These are phyloP conservation scores for Podospora didyma DNA, from an alignment of 495 filamentous ascomycete species.

Conservation along the genomic window DNA sequence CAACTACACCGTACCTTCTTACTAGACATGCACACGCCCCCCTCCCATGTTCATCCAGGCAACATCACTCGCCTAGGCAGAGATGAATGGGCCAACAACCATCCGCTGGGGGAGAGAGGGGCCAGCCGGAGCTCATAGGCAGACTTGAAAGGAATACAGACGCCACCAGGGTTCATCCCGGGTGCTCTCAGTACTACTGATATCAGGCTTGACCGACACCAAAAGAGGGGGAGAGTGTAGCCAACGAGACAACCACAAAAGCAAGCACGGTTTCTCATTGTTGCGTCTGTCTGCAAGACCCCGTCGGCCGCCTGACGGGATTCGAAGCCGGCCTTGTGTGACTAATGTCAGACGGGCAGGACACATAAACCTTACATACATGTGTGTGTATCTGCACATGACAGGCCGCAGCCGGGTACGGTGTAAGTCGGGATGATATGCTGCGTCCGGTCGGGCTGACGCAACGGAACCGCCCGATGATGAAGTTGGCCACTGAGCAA, in stretches of 20 bases:
- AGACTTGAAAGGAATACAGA: too few relatives aligned
- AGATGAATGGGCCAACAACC: too few relatives aligned
- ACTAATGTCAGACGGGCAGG: background rate
- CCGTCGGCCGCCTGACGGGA: too few relatives aligned
- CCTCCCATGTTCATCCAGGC: too few relatives aligned
- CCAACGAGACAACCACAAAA: background rate
- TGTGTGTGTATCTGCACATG: background rate
- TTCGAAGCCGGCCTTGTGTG: background rate
- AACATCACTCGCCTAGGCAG: too few relatives aligned
- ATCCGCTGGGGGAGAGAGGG: too few relatives aligned
- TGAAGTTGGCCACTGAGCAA: background rate
- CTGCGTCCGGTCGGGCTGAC: background rate
- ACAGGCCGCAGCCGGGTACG: background rate
- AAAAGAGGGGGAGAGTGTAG: background rate
- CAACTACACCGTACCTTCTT: background rate
- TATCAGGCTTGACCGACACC: background rate
- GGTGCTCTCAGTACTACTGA: background rate
- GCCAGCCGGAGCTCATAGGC: too few relatives aligned
- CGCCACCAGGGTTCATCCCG: too few relatives aligned
- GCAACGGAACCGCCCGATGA: background rate
- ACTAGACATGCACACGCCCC: too few relatives aligned
- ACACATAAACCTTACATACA: too few relatives aligned
- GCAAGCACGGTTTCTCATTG: too few relatives aligned
- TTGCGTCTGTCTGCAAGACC: too few relatives aligned
- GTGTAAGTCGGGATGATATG: background rate